These are phyloP conservation scores for Puccinia polysora DNA, from an alignment of 1,284 basidiomycete genomes.

Conservation along the genomic window DNA sequence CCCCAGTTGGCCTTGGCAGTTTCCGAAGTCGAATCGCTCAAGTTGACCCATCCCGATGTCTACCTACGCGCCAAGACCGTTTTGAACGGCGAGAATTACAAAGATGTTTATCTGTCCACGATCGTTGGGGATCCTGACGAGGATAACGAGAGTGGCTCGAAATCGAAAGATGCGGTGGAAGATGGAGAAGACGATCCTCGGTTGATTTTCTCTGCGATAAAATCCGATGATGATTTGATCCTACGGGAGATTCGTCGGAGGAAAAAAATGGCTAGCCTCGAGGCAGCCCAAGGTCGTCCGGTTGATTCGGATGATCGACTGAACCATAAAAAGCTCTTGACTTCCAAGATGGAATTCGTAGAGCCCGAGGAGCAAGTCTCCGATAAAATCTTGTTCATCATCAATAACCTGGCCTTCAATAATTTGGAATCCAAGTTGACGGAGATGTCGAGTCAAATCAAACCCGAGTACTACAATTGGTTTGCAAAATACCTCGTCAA, in stretches of 20 bases:
- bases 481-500: conserved; percentile 96
- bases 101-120: neutral
- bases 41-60: conserved; percentile 79
- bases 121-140: neutral
- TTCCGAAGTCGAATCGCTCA: conserved; percentile 76
- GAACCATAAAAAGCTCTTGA: no score
- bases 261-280: neutral
- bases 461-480: conserved; percentile 80
- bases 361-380: conserved; percentile 80
- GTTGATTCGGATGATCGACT: no score
- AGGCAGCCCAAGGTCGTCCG: conserved; percentile 51
- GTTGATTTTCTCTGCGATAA: conserved; percentile 5
- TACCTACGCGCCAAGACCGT: conserved; percentile 68
- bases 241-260: conserved; percentile 2
- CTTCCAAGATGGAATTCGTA: conserved; percentile 60
- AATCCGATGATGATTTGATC: conserved; percentile 15
- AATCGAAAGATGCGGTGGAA: no score
- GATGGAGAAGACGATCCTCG: neutral
- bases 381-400: conserved; percentile 92
- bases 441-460: conserved; percentile 76
- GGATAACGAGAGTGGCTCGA: no score
- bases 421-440: conserved; percentile 82
- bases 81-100: conserved; percentile 32
- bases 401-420: conserved; percentile 92
- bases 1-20: conserved; percentile 86